A percentile compares a stretch with the other conserved stretches of the same genome.
phyloP scores from a whole-genome alignment of 2,329 filamentous ascomycete species.

The Biscogniauxia sp. region DNA sequence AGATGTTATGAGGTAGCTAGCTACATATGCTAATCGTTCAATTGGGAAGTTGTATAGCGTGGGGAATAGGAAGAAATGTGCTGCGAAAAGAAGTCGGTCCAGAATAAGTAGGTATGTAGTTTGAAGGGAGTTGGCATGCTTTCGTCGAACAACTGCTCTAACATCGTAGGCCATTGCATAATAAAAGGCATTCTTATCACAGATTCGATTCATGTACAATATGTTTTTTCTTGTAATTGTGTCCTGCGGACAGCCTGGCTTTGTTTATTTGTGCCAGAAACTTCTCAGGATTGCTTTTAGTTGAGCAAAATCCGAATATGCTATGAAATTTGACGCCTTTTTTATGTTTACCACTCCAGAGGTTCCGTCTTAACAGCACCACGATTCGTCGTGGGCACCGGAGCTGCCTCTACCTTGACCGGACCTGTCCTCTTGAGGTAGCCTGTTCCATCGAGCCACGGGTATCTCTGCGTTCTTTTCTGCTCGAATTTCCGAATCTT shows the following conservation, averaged over 20 bases:
- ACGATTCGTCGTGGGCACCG: constrained; percentile 84
- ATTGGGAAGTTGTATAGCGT: too few relatives aligned
- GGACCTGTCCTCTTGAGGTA: constrained; percentile 64
- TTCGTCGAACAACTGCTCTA: too few relatives aligned
- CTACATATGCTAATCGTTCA: too few relatives aligned
- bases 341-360: constrained; percentile 71
- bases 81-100: too few relatives aligned
- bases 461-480: constrained; percentile 75
- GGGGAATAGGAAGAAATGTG: too few relatives aligned
- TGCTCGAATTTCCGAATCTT: constrained; percentile 84
- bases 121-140: too few relatives aligned
- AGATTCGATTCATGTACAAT: background rate
- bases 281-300: background rate
- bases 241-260: background rate
- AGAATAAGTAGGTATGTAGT: too few relatives aligned
- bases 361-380: constrained; percentile 83
- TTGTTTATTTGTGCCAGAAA: background rate
- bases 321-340: background rate
- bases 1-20: too few relatives aligned
- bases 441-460: constrained; percentile 81
- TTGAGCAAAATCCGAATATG: background rate
- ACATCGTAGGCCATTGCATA: too few relatives aligned
- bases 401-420: constrained; percentile 58
- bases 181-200: background rate
- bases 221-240: background rate